These are phyloP conservation scores for Aspergillus funiculosus DNA, from an alignment of 495 filamentous ascomycete species.

Conservation along the genomic window DNA sequence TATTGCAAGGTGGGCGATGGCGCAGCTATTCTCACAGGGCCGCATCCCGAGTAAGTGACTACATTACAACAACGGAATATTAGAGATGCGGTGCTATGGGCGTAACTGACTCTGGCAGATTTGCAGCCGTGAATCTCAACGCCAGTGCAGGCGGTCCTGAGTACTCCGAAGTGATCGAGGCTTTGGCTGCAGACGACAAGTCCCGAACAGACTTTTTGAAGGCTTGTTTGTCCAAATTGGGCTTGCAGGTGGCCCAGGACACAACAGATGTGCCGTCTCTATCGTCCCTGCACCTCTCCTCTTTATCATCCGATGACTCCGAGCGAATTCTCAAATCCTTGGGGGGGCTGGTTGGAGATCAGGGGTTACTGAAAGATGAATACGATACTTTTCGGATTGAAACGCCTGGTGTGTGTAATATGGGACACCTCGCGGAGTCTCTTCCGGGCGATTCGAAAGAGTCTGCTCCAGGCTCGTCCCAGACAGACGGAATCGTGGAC, in stretches of 20 bases:
- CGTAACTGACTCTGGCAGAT: constrained; percentile 52
- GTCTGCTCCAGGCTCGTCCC: neutral
- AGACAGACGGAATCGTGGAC: constrained; percentile 58
- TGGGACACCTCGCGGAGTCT: constrained; percentile 48
- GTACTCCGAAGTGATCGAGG: constrained; percentile 62
- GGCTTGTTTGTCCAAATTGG: constrained; percentile 76
- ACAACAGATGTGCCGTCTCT: constrained; percentile 69
- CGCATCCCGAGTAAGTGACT: constrained; percentile 84
- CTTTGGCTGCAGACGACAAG: constrained; percentile 64
- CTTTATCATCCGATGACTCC: constrained; percentile 56
- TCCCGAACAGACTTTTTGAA: constrained; percentile 71
- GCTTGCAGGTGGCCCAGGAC: constrained; percentile 66
- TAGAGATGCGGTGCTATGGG: too few relatives aligned
- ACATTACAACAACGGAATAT: neutral
- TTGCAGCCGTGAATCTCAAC: constrained; percentile 73
- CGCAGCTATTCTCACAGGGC: constrained; percentile 70
- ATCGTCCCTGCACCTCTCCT: constrained; percentile 79
- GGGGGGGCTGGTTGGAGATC: constrained; percentile 60
- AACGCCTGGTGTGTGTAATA: constrained; percentile 56
- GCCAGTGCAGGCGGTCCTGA: constrained; percentile 54
- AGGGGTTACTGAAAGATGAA: constrained; percentile 75
- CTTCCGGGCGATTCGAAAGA: constrained; percentile 34
- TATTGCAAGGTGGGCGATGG: constrained; percentile 88
- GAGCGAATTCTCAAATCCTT: constrained; percentile 60
- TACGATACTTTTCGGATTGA: constrained; percentile 82